Base-by-base conservation (phyloP, 202 grass and related monocot species). In the Setaria italica region DNA sequence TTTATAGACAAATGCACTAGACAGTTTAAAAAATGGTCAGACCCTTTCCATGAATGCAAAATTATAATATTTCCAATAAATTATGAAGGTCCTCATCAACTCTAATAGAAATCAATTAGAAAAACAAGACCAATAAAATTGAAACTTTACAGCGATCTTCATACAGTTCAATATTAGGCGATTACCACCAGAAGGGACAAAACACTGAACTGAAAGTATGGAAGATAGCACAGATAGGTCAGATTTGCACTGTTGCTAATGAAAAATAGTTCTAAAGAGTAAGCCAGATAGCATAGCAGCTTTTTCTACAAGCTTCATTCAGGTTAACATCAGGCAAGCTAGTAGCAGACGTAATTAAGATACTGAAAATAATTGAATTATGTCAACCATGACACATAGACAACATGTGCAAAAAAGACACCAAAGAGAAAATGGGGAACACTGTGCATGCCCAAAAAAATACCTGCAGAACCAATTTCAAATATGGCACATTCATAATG, bases 381-480 rank as follows among this genome's bases (percentile, higher is more conserved):
- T 80, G 14, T 5, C 58, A 71, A 20, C 41, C 33, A 62, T 51
- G 21, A 67, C 65, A 67, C 32, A 42, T 46, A 71, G 53, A 81
- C 39, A 81, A 17, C 59, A 85, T 49, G 17, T 48, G 17, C 53
- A 82, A 7, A 21, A 60, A 50, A 75, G 77, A 84, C 29, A 47
- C 43, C 16, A 50, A 51, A 83, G 46, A 65, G 78, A 88, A 74
- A 65, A 57, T 41, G 32, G 66, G 49, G 46, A 77, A 34, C 47
- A 10, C 37, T 81, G 16, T 58, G 62, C 64, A 83, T 57, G 46
- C n/a, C 57, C 21, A 57, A 43, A n/a, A 71, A 45, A 84, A n/a
- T n/a, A 85, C 9, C 62, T 42, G 70, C 46, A 35, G 46, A 83
- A 73, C 47, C 72, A 81, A 62, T 55, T 70, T 77, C 67, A 65